Percentiles rank a stretch among this genome's conserved stretches.
Evolutionary conservation across 2,329 filamentous ascomycete species (phyloP).

Genomic region (Cordyceps pruinosa): DNA sequence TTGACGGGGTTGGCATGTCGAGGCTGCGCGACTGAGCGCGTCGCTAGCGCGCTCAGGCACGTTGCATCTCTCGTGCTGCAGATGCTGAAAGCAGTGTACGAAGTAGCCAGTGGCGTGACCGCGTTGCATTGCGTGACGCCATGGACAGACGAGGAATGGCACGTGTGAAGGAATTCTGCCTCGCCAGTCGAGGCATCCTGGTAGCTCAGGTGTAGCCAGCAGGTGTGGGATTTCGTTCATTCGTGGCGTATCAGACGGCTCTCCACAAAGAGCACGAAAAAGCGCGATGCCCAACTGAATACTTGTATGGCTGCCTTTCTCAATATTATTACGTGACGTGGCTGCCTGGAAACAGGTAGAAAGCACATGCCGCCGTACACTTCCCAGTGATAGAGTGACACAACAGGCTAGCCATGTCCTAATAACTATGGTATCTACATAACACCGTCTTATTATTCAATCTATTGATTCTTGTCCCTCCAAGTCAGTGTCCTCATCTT

Average conservation of each 20-base stretch:
- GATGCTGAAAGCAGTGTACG: neutral
- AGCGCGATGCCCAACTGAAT: neutral
- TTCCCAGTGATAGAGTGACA: too few relatives aligned
- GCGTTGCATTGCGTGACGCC: neutral
- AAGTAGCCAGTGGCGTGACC: neutral
- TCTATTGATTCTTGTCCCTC: too few relatives aligned
- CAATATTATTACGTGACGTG: neutral
- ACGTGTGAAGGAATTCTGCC: neutral
- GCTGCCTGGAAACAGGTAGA: too few relatives aligned
- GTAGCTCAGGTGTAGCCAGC: neutral
- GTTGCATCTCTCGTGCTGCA: neutral
- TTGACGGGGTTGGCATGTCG: constrained; percentile 35
- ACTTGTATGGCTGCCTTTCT: neutral
- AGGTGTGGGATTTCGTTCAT: neutral
- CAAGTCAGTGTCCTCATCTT: too few relatives aligned
- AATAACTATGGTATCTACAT: too few relatives aligned
- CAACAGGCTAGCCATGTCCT: too few relatives aligned
- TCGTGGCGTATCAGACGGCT: neutral
- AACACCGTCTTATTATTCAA: too few relatives aligned
- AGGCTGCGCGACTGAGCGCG: constrained; percentile 30
- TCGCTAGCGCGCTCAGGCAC: neutral
- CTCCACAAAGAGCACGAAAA: neutral
- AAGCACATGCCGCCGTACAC: too few relatives aligned
- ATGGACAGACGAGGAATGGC: neutral
- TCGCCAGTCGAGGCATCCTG: neutral